phyloP scores from a whole-genome alignment of 1,284 basidiomycete genomes.

The Schizopora paradoxa region DNA sequence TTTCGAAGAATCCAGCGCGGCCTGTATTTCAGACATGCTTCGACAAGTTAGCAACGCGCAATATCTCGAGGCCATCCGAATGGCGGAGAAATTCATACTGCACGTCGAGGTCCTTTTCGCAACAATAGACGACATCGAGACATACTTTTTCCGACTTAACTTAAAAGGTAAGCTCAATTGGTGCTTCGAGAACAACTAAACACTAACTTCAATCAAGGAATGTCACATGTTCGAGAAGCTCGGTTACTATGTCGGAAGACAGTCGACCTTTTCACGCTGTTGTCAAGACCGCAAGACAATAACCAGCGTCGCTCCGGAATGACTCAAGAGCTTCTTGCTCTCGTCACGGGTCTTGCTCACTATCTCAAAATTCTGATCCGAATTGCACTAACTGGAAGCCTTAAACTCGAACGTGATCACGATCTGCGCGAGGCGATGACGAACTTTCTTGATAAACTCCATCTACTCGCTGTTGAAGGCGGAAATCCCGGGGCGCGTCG shows the following conservation, averaged over 20 bases:
- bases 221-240: constrained; percentile 97
- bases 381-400: constrained; percentile 92
- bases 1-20: constrained; percentile 98
- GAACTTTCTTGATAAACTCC: constrained; percentile 88
- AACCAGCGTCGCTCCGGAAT: constrained; percentile 88
- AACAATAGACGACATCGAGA: constrained; percentile 94
- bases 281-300: constrained; percentile 95
- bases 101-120: constrained; percentile 98
- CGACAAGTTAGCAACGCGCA: constrained; percentile 94
- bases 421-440: constrained; percentile 78
- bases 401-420: constrained; percentile 92
- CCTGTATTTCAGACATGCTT: constrained; percentile 99
- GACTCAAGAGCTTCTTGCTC: constrained; percentile 95
- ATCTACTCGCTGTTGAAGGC: constrained; percentile 84
- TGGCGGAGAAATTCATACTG: constrained; percentile 98
- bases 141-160: constrained; percentile 75
- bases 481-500: constrained; percentile 74
- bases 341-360: constrained; percentile 97
- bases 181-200: not conserved
- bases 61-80: constrained; percentile 93
- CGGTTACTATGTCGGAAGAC: constrained; percentile 99
- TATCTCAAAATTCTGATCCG: constrained; percentile 99
- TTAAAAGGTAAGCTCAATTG: constrained; percentile 68
- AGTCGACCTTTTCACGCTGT: constrained; percentile 94
- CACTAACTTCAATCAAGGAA: constrained; percentile 49